phyloP scores from a whole-genome alignment of 1,284 basidiomycete species.

The Cryptococcus deneoformans region DNA sequence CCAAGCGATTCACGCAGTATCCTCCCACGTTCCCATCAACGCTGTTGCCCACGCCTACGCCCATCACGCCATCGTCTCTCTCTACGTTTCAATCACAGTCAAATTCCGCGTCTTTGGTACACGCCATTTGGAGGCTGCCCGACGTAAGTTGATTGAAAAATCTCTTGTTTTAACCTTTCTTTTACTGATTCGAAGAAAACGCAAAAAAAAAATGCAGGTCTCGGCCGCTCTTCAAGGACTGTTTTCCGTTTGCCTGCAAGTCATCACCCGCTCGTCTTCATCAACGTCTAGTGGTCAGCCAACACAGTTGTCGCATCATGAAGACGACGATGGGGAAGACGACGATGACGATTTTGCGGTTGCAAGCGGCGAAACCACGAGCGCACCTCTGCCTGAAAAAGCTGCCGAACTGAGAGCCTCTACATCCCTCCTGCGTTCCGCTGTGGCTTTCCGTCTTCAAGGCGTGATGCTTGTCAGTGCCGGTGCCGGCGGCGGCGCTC shows the following conservation, averaged over 20 bases:
- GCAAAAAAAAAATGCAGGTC: no score
- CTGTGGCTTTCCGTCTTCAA: constrained; percentile 52
- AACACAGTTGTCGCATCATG: no score
- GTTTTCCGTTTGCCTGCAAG: not conserved
- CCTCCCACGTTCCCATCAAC: not conserved
- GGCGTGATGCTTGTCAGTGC: constrained; percentile 48
- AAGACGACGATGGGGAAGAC: no score
- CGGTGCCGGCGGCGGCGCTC: constrained; percentile 24
- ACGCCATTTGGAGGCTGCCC: constrained; percentile 14
- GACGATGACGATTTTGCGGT: constrained; percentile 69
- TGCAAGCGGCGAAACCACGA: constrained; percentile 49
- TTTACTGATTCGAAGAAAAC: not conserved
- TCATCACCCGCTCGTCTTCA: not conserved
- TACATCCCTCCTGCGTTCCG: constrained; percentile 17
- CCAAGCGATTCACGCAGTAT: not conserved
- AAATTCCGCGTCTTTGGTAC: not conserved
- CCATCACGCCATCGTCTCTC: constrained; percentile 1
- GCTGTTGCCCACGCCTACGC: constrained; percentile 3
- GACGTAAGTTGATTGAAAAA: constrained; percentile 9
- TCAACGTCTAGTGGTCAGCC: no score
- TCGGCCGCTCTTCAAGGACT: no score
- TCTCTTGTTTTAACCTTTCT: constrained; percentile 1
- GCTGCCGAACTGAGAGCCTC: constrained; percentile 30
- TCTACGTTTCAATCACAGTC: not conserved
- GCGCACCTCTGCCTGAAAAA: constrained; percentile 34